A percentile compares a stretch with the other conserved stretches of the same genome.
phyloP scores from a whole-genome alignment of 2,329 filamentous ascomycete genomes.

The Botrytis squamosa region DNA sequence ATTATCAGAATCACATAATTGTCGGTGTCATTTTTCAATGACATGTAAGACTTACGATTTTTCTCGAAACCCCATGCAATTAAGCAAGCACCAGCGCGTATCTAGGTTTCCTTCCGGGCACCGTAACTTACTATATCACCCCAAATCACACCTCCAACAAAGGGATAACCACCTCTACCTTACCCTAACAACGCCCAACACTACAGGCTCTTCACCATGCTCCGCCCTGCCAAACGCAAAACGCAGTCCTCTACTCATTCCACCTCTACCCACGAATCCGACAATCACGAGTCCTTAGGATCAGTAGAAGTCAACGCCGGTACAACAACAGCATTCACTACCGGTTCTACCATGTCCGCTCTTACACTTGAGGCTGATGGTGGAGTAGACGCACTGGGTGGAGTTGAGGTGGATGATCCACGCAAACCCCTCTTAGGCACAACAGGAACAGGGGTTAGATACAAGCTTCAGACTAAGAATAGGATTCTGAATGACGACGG shows the following conservation, averaged over 20 bases:
- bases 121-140: conserved; percentile 6
- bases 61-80: not conserved
- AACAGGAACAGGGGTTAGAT: conserved; percentile 13
- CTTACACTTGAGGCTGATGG: conserved; percentile 7
- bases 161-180: not conserved
- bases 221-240: conserved; percentile 19
- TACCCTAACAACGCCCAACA: conserved; percentile 3
- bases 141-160: not conserved
- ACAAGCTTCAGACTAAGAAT: not conserved
- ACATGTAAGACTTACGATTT: not conserved
- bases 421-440: conserved; percentile 24
- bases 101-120: not conserved
- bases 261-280: not conserved
- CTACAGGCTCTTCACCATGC: conserved; percentile 11
- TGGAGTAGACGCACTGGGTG: not conserved
- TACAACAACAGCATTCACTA: not conserved
- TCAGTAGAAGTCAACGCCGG: not conserved
- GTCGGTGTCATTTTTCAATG: not conserved
- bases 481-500: conserved; percentile 4
- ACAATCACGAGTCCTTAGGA: not conserved
- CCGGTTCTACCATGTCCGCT: conserved; percentile 9
- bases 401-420: conserved; percentile 20
- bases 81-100: not conserved
- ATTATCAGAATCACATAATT: not conserved
- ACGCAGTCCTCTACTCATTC: not conserved